Percentiles rank a stretch among this genome's conserved stretches.
phyloP scores from a whole-genome alignment of 257 asterid species.

The Nemophila menziesii region DNA sequence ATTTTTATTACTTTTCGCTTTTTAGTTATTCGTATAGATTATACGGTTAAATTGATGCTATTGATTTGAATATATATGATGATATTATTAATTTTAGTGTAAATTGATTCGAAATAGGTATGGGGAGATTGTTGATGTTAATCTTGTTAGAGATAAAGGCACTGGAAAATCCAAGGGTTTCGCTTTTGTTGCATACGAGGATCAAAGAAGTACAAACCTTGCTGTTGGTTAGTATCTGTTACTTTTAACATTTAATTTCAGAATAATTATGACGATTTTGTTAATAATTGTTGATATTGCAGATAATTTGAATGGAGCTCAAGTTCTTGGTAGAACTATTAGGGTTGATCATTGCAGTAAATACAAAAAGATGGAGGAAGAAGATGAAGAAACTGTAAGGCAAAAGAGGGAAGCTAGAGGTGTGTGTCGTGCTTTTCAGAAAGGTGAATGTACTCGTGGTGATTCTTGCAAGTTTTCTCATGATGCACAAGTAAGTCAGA shows the following conservation, averaged over 20 bases:
- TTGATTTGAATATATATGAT: not conserved
- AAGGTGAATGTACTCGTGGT: slow-evolving; percentile 77
- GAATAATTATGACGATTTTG: not conserved
- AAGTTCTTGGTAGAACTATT: slow-evolving; percentile 59
- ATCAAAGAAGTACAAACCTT: slow-evolving; percentile 89
- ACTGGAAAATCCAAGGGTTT: slow-evolving; percentile 97
- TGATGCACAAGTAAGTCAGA: slow-evolving; percentile 56
- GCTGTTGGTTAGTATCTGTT: slow-evolving; percentile 66
- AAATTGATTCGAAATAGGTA: slow-evolving; percentile 31
- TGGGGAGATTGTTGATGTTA: slow-evolving; percentile 89
- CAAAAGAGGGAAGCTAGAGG: slow-evolving; percentile 93
- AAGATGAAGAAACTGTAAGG: slow-evolving; percentile 80
- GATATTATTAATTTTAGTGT: not conserved
- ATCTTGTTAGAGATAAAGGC: slow-evolving; percentile 72
- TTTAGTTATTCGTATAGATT: too few species aligned
- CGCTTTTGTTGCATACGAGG: slow-evolving; percentile 90
- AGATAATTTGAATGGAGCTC: slow-evolving; percentile 90
- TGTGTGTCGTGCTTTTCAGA: slow-evolving; percentile 88
- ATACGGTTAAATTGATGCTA: too few species aligned
- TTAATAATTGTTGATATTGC: slow-evolving; percentile 6
- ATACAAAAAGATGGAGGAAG: slow-evolving; percentile 83
- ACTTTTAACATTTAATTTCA: not conserved
- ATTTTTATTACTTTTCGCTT: too few species aligned
- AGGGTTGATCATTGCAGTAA: slow-evolving; percentile 80
- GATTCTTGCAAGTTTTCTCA: slow-evolving; percentile 89